A percentile compares a stretch with the other conserved stretches of the same genome.
Conservation (phyloP, 2,329 filamentous ascomycete species). For the Harringtonia lauricola region DNA sequence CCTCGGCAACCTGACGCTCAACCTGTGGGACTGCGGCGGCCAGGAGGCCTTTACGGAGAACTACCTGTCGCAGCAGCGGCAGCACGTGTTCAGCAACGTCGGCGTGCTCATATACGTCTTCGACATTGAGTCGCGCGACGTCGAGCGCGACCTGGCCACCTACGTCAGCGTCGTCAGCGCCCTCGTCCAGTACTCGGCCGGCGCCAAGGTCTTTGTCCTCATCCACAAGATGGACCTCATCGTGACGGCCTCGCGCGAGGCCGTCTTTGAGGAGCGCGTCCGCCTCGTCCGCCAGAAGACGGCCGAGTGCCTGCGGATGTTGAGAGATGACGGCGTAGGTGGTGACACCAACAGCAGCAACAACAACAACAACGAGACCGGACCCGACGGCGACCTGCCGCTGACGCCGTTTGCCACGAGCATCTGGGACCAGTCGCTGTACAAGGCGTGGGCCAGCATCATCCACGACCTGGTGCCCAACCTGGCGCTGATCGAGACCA, state of each 20-base stretch:
- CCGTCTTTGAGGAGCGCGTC: slow-evolving; percentile 76
- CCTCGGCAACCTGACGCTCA: slow-evolving; percentile 91
- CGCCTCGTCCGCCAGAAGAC: slow-evolving; percentile 67
- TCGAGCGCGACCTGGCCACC: slow-evolving; percentile 83
- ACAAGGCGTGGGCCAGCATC: slow-evolving; percentile 96
- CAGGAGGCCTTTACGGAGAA: slow-evolving; percentile 99
- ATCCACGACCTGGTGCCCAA: slow-evolving; percentile 98
- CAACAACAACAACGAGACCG: slow-evolving; percentile 16
- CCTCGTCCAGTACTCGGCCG: slow-evolving; percentile 70
- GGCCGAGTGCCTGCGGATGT: slow-evolving; percentile 34
- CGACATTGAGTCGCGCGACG: slow-evolving; percentile 92
- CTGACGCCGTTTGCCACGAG: slow-evolving; percentile 88
- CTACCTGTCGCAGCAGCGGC: slow-evolving; percentile 88
- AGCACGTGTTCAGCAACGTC: slow-evolving; percentile 93
- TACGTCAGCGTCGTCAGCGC: slow-evolving; percentile 87
- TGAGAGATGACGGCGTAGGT: slow-evolving; percentile 9
- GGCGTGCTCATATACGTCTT: slow-evolving; percentile 98
- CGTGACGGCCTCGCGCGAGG: slow-evolving; percentile 64
- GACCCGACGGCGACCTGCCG: slow-evolving; percentile 36
- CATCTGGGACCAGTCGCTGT: slow-evolving; percentile 97
- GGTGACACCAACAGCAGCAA: slow-evolving; percentile 16
- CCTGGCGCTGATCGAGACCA: slow-evolving; percentile 73
- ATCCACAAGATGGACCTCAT: slow-evolving; percentile 99
- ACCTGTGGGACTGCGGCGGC: slow-evolving; percentile 97
- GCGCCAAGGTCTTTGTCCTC: slow-evolving; percentile 81